Conservation (phyloP, 345 rosid species). For the Acer campestre region DNA sequence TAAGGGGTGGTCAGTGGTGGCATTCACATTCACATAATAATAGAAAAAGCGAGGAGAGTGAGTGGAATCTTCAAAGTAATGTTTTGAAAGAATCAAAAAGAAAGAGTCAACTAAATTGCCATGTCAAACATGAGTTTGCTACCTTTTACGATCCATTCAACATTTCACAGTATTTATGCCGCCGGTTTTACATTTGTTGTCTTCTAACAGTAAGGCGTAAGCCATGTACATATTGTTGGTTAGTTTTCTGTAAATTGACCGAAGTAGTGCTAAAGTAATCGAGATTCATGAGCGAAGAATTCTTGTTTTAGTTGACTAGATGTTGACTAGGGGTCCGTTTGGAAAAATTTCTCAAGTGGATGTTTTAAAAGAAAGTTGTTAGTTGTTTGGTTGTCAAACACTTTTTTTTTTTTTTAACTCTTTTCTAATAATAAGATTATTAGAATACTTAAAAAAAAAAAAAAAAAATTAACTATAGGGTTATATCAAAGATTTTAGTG, state of each 20-base stretch:
- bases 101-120: slow-evolving; percentile 11
- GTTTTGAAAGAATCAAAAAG: neutral
- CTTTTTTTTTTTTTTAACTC: too few species aligned
- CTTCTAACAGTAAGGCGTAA: neutral
- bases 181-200: neutral
- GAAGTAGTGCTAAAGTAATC: too few species aligned
- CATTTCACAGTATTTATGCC: neutral
- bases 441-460: too few species aligned
- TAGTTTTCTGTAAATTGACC: slow-evolving; percentile 1
- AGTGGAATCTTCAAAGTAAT: slow-evolving; percentile 18
- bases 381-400: too few species aligned
- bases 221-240: neutral
- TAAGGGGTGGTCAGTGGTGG: neutral
- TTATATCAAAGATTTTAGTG: too few species aligned
- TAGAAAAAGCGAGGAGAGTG: neutral
- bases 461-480: too few species aligned
- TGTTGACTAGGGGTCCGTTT: too few species aligned
- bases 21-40: neutral
- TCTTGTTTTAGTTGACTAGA: too few species aligned
- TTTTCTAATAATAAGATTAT: too few species aligned
- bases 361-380: too few species aligned
- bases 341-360: too few species aligned
- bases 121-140: slow-evolving; percentile 10
- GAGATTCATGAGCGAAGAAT: too few species aligned
- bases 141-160: slow-evolving; percentile 9